Evolutionary conservation across 2,329 filamentous ascomycete genomes (phyloP).

Genomic region (Microcera coccophila): DNA sequence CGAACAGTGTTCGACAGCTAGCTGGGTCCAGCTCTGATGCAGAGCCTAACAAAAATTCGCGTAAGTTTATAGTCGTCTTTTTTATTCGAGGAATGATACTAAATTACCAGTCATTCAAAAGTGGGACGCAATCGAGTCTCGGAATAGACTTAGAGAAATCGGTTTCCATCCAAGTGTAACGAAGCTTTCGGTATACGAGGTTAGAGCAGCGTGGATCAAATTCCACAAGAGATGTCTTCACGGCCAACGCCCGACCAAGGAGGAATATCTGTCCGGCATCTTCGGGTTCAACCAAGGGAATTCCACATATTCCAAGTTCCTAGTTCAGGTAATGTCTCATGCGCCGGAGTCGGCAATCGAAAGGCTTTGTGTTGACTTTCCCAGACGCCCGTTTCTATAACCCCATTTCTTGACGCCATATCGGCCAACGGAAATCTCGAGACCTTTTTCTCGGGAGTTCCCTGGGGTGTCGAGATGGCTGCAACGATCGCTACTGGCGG

Average conservation of each 20-base stretch:
- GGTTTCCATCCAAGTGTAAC: too few relatives aligned
- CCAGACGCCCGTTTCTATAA: background rate
- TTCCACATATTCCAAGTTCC: constrained; percentile 2
- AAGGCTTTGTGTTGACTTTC: background rate
- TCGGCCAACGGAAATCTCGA: background rate
- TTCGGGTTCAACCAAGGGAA: background rate
- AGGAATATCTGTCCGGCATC: background rate
- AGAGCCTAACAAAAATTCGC: too few relatives aligned
- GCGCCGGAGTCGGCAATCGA: background rate
- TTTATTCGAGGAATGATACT: too few relatives aligned
- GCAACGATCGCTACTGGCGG: constrained; percentile 19
- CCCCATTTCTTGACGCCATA: background rate
- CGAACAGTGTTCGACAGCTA: too few relatives aligned
- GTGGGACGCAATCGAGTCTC: too few relatives aligned
- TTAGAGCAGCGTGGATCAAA: too few relatives aligned
- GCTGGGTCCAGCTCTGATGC: too few relatives aligned
- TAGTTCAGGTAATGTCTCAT: constrained; percentile 5
- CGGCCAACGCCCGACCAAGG: background rate
- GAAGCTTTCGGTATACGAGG: too few relatives aligned
- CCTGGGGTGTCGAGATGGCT: constrained; percentile 11
- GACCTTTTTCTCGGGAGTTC: constrained; percentile 8
- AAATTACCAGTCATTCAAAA: too few relatives aligned
- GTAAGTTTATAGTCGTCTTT: too few relatives aligned
- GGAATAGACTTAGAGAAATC: too few relatives aligned
- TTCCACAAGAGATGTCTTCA: too few relatives aligned